Evolutionary conservation across 139 green algal genomes (phyloP), one percentile per base, ranked within the genome.

Genomic region (Tetradesmus obliquus): DNA sequence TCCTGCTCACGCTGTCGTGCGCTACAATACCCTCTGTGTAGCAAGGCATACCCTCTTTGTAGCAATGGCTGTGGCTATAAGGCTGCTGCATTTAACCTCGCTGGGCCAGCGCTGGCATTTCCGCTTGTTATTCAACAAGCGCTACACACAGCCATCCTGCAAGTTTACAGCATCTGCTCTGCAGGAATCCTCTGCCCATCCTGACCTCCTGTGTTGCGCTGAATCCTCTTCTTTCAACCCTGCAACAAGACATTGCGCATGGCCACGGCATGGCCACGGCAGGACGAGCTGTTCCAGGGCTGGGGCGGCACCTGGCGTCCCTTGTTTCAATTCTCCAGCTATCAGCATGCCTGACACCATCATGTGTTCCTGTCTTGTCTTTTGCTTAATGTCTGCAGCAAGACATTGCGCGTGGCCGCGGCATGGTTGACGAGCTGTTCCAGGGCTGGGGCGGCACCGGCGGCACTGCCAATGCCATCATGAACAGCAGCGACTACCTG

Each of bases 341-440:
- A 45, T 86, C 22, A 22, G 10, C 82, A 24, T 58, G 22, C 24
- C 5, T n/a, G 45, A 54, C 20, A 13, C 55, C 72, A 81, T 6
- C 72, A n/a, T 81, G 72, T 24, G 9, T 60, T 45, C 32, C 32
- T 45, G 32, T 45, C 32, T 45, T 45, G 32, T 45, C 32, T 45
- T 45, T 45, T 45, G 32, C 8, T 76, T 55, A 22, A 9, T 24
- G 15, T 55, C 57, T 20, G 20, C 45, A 84, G 86, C 86, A 83
- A 90, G 86, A 74, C 82, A 91, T 87, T 83, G 89, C 94, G 5
- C 97, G 98, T 90, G 98, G 97, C 55, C 94, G 96, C 87, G 86
- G 96, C 84, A 99, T 99, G 97, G 97, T 99, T 10, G 98, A 99
- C 93, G 91, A 91, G 55, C 94, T 99, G 88, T 99, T 99, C 97